phyloP scores from a whole-genome alignment of 108 stramenopile genomes.

The Skeletonema marinoi region DNA sequence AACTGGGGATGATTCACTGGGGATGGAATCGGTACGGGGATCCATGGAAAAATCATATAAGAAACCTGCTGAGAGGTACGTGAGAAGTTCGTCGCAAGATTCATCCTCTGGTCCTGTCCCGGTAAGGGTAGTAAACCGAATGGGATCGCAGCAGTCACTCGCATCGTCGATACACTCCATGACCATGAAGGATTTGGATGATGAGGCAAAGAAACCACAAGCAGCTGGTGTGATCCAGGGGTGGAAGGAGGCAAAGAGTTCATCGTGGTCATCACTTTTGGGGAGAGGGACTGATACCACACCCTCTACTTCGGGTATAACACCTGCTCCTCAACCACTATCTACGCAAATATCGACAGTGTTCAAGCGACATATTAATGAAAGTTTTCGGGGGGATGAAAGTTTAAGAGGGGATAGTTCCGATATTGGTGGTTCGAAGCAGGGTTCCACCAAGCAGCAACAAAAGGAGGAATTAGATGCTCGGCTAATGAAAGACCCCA shows the following conservation, averaged over 20 bases:
- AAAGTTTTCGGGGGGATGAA: no score
- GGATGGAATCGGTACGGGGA: background rate
- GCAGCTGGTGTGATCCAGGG: background rate
- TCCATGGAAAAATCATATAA: background rate
- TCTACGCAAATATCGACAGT: background rate
- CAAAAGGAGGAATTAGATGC: background rate
- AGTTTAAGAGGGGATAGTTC: background rate
- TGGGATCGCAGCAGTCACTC: no score
- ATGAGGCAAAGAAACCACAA: background rate
- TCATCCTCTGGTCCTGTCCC: no score
- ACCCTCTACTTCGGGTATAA: background rate
- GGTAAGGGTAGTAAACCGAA: no score
- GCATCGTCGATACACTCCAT: background rate
- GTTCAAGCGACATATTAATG: background rate
- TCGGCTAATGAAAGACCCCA: constrained; percentile 17
- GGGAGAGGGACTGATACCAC: background rate
- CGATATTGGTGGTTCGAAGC: background rate
- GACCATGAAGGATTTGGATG: background rate
- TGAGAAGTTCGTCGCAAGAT: no score
- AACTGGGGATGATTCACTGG: background rate
- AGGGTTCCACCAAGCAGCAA: background rate
- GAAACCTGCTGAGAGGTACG: no score
- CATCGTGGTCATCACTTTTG: background rate
- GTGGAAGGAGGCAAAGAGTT: background rate
- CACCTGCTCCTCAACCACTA: background rate